Conservation (phyloP, 1,139 yeast genomes). For the Zygosaccharomyces pseudobailii region DNA sequence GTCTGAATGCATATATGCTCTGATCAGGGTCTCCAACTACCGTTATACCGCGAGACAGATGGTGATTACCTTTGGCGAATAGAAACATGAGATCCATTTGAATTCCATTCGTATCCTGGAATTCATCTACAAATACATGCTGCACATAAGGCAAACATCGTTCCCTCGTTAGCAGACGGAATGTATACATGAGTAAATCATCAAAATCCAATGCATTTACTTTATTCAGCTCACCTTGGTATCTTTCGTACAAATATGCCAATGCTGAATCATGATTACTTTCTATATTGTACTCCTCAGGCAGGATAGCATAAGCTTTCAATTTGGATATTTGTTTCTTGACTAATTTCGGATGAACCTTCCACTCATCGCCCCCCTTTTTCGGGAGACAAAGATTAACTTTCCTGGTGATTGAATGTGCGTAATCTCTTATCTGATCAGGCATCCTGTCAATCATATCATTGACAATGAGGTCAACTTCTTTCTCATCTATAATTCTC, state of each 20-base stretch:
- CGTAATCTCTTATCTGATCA: constrained; percentile 32
- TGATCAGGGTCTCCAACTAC: constrained; percentile 97
- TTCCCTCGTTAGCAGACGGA: constrained; percentile 42
- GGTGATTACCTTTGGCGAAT: constrained; percentile 44
- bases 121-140: constrained; percentile 87
- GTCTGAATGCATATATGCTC: constrained; percentile 83
- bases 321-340: constrained; percentile 47
- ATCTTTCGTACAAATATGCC: constrained; percentile 42
- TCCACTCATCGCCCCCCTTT: constrained; percentile 28
- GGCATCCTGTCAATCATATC: constrained; percentile 40
- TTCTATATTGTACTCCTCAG: constrained; percentile 36
- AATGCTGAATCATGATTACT: constrained; percentile 33
- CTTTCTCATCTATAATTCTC: constrained; percentile 65
- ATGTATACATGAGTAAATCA: constrained; percentile 63
- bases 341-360: constrained; percentile 35
- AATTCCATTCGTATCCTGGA: constrained; percentile 81
- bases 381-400: constrained; percentile 30
- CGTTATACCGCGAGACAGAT: constrained; percentile 51
- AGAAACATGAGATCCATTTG: constrained; percentile 66
- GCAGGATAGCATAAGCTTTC: constrained; percentile 46
- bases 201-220: constrained; percentile 67
- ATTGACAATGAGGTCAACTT: constrained; percentile 47
- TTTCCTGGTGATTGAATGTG: constrained; percentile 26
- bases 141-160: constrained; percentile 49
- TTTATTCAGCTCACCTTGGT: constrained; percentile 45